These are phyloP conservation scores for Cephalotrichum gorgonifer DNA, from an alignment of 2,329 filamentous ascomycete genomes.

Conservation along the genomic window DNA sequence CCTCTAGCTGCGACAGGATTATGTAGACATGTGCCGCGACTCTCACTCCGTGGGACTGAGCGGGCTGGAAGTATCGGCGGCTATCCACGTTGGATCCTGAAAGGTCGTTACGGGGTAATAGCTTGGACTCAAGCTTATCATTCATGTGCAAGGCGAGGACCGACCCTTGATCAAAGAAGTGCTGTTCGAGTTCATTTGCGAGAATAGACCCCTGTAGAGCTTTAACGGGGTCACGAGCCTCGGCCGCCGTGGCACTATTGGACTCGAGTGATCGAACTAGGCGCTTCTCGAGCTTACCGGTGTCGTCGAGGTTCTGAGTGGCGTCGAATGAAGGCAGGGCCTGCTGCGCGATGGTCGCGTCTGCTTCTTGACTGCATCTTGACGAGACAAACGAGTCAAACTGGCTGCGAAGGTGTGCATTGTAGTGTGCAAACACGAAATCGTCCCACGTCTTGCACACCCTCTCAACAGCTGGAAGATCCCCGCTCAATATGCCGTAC, in stretches of 20 bases:
- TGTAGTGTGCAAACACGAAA: slow-evolving; percentile 77
- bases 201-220: slow-evolving; percentile 69
- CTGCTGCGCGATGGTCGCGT: slow-evolving; percentile 39
- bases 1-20: slow-evolving; percentile 57
- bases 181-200: slow-evolving; percentile 46
- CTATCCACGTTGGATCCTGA: slow-evolving; percentile 24
- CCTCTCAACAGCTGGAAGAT: slow-evolving; percentile 65
- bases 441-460: slow-evolving; percentile 79
- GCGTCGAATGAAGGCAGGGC: slow-evolving; percentile 56
- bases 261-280: slow-evolving; percentile 52
- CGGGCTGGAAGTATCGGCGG: slow-evolving; percentile 40
- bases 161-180: slow-evolving; percentile 50
- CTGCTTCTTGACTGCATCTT: slow-evolving; percentile 40
- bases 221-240: slow-evolving; percentile 58
- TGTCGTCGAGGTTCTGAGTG: slow-evolving; percentile 49
- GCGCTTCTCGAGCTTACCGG: slow-evolving; percentile 38
- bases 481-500: slow-evolving; percentile 82
- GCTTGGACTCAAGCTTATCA: slow-evolving; percentile 24
- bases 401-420: slow-evolving; percentile 68
- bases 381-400: slow-evolving; percentile 62
- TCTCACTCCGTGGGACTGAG: slow-evolving; percentile 55
- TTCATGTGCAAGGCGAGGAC: slow-evolving; percentile 25
- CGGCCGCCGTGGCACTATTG: slow-evolving; percentile 41
- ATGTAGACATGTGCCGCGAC: slow-evolving; percentile 57
- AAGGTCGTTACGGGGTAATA: slow-evolving; percentile 12